Evolutionary conservation across 2,329 filamentous ascomycete species (phyloP).

Genomic region (Ascosphaera apis): DNA sequence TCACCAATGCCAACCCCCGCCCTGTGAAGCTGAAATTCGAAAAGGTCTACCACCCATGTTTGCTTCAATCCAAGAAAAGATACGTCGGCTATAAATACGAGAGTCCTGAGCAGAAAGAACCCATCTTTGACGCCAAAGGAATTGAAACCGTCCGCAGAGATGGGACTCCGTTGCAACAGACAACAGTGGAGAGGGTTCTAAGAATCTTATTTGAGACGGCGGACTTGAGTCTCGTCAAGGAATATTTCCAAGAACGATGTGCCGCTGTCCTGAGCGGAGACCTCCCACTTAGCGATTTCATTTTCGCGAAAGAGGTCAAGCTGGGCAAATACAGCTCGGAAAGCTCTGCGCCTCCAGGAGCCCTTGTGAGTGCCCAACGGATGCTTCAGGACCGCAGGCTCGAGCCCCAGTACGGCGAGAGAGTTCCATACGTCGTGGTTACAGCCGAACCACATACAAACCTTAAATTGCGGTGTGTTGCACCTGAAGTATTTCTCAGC

Average conservation of each 20-base stretch:
- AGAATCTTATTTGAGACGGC: constrained; percentile 75
- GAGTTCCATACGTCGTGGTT: constrained; percentile 83
- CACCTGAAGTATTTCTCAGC: constrained; percentile 58
- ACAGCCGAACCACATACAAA: constrained; percentile 68
- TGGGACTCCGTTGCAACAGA: constrained; percentile 85
- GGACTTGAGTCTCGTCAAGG: constrained; percentile 71
- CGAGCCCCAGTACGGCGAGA: constrained; percentile 86
- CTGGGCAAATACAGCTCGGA: constrained; percentile 71
- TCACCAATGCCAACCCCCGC: constrained; percentile 74
- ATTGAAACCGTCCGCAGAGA: constrained; percentile 94
- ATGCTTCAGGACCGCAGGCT: constrained; percentile 72
- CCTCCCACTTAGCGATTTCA: constrained; percentile 85
- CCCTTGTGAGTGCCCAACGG: constrained; percentile 60
- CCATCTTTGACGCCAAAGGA: constrained; percentile 92
- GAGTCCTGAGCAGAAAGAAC: constrained; percentile 44
- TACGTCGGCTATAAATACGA: constrained; percentile 99
- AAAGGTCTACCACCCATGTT: constrained; percentile 91
- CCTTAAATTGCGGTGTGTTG: constrained; percentile 72
- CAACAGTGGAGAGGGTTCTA: constrained; percentile 81
- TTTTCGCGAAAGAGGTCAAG: constrained; percentile 79
- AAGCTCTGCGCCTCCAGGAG: constrained; percentile 62
- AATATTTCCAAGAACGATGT: constrained; percentile 76
- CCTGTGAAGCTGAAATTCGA: constrained; percentile 95
- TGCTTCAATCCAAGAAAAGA: constrained; percentile 85
- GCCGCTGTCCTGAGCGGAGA: constrained; percentile 74